Conservation (phyloP, 2,329 filamentous ascomycete species). For the Colletotrichum caudatum region DNA sequence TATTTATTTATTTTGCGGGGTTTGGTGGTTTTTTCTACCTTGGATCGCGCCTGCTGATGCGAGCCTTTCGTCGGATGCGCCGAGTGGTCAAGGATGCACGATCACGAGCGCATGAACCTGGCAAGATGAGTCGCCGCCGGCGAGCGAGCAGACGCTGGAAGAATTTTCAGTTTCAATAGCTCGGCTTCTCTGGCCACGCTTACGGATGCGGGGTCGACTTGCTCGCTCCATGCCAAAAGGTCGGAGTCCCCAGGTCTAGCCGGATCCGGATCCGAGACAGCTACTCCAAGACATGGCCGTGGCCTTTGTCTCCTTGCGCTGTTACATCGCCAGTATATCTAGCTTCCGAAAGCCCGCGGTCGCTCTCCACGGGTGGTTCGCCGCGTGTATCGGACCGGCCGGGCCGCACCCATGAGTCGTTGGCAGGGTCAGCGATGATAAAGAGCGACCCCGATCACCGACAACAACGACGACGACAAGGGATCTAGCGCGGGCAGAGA, state of each 20-base stretch:
- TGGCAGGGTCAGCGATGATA: too few species aligned
- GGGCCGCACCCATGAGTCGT: not conserved
- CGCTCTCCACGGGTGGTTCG: conserved; percentile 9
- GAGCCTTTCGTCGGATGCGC: not conserved
- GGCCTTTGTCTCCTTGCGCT: not conserved
- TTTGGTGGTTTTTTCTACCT: too few species aligned
- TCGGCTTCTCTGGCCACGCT: not conserved
- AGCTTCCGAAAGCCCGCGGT: not conserved
- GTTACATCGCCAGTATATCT: not conserved
- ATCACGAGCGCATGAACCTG: not conserved
- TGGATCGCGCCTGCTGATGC: too few species aligned
- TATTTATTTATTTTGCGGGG: too few species aligned
- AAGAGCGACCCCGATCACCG: not conserved
- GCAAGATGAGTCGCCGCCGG: not conserved
- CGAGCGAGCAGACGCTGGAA: not conserved
- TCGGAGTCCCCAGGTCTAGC: not conserved
- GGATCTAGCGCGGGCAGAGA: not conserved
- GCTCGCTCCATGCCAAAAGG: too few species aligned
- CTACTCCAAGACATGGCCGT: not conserved
- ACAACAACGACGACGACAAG: not conserved
- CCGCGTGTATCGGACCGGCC: not conserved
- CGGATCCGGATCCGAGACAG: not conserved
- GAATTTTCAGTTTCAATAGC: not conserved
- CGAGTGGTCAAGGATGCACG: too few species aligned
- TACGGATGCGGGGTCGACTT: not conserved